phyloP scores from a whole-genome alignment of 495 filamentous ascomycete genomes.

The Xylaria grammica region DNA sequence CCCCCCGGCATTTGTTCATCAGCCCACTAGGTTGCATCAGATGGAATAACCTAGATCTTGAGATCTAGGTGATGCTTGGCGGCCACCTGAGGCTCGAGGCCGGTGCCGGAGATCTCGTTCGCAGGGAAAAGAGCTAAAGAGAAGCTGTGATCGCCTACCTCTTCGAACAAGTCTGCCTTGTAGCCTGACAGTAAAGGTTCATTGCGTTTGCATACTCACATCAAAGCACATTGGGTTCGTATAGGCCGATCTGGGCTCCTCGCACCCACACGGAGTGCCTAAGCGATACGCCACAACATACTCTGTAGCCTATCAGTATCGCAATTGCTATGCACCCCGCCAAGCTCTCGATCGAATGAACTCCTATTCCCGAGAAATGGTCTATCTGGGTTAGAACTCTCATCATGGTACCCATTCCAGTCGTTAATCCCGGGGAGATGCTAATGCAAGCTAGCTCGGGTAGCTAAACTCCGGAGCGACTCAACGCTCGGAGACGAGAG shows the following conservation, averaged over 20 bases:
- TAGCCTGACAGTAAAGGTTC: no score
- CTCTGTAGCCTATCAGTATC: background rate
- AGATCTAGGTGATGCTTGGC: background rate
- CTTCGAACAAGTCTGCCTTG: no score
- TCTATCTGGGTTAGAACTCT: background rate
- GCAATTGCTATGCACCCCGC: no score
- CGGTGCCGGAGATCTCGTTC: background rate
- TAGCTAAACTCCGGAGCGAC: slow-evolving; percentile 3
- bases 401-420: background rate
- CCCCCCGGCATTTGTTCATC: slow-evolving; percentile 2
- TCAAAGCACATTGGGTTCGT: no score
- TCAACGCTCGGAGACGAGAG: background rate
- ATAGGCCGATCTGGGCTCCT: no score
- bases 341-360: background rate
- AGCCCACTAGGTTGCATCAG: background rate
- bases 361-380: background rate
- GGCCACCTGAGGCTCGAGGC: background rate
- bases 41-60: background rate
- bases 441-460: background rate
- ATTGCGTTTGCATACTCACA: slow-evolving; percentile 1
- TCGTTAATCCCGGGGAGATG: background rate
- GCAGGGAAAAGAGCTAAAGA: no score
- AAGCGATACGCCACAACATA: background rate
- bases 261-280: no score
- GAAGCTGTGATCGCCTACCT: no score